phyloP scores from a whole-genome alignment of 345 rosid genomes.

The sweet orange (Citrus sinensis) region DVS_A1.0 CM039169.1:4059501-4060000 shows the following conservation, averaged over 20 bases:
- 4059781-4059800: neutral
- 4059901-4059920: neutral
- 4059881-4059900: neutral
- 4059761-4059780: neutral
- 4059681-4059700: neutral
- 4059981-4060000: slow-evolving; percentile 93
- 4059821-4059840: neutral
- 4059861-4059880: neutral
- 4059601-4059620: no score
- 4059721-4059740: neutral
- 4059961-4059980: slow-evolving; percentile 89
- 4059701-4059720: neutral
- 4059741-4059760: neutral
- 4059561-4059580: neutral
- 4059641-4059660: neutral
- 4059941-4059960: slow-evolving; percentile 31
- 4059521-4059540: no score
- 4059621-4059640: no score
- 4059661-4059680: neutral
- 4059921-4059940: neutral
- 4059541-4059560: neutral
- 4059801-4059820: neutral
- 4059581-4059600: no score
- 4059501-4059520: no score
- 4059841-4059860: neutral